A percentile compares a stretch with the other conserved stretches of the same genome.
Evolutionary conservation across 257 asterid genomes (phyloP).

Genomic region (Plectranthus barbatus): DNA sequence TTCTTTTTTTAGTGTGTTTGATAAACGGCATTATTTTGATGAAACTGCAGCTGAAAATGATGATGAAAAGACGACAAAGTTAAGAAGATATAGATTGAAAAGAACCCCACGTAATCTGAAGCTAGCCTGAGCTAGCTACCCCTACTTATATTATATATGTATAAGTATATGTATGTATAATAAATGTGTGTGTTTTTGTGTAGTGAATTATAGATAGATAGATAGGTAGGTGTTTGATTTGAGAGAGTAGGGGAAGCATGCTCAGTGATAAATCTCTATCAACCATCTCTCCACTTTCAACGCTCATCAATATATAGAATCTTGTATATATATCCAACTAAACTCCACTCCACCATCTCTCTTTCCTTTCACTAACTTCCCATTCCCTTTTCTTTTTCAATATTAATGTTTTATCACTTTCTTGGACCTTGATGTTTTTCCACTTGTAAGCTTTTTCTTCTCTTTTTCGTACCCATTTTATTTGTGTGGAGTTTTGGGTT

Average conservation of each 20-base stretch:
- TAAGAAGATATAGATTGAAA: constrained; percentile 1
- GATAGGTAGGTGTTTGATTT: not conserved
- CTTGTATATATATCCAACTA: too few relatives aligned
- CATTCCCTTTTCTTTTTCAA: not conserved
- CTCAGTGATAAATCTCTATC: constrained; percentile 28
- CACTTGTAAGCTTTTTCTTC: not conserved
- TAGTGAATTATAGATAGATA: not conserved
- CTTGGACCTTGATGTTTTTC: not conserved
- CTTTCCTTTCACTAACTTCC: not conserved
- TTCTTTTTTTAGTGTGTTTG: not conserved
- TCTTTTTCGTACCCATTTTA: too few relatives aligned
- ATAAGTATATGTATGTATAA: too few relatives aligned
- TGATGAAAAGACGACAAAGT: not conserved
- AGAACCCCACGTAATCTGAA: constrained; percentile 13
- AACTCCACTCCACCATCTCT: constrained; percentile 4
- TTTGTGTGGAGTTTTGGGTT: not conserved
- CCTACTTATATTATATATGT: not conserved
- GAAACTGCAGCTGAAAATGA: not conserved
- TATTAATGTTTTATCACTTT: not conserved
- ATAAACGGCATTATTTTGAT: not conserved
- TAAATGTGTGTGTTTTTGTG: not conserved
- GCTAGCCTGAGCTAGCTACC: not conserved
- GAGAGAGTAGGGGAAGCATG: constrained; percentile 16
- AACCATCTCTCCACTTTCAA: constrained; percentile 13
- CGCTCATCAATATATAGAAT: too few relatives aligned